A percentile compares a stretch with the other conserved stretches of the same genome.
Evolutionary conservation across 225 moss, liverwort and hornwort species (phyloP).

Genomic region (Straminergon stramineum): DNA sequence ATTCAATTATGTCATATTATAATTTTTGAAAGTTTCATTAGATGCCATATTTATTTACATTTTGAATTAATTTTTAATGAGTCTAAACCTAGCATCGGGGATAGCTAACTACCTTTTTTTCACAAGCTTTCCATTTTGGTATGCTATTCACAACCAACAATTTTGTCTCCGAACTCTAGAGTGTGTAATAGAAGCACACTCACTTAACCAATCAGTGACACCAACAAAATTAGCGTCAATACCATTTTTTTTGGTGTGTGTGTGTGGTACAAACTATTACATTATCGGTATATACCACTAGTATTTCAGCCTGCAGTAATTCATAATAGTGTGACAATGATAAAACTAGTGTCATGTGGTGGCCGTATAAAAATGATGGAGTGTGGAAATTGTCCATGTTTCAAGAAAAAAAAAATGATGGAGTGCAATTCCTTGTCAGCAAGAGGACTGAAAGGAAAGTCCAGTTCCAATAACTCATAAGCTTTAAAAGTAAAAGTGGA

Average conservation of each 20-base stretch:
- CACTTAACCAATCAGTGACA: not conserved
- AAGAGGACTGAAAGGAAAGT: not conserved
- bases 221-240: not conserved
- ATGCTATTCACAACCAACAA: too few species aligned
- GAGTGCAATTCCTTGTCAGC: not conserved
- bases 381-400: too few species aligned
- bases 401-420: not conserved
- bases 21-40: too few species aligned
- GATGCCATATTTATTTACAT: too few species aligned
- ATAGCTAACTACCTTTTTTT: too few species aligned
- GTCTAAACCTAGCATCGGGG: too few species aligned
- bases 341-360: not conserved
- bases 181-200: not conserved
- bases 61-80: too few species aligned
- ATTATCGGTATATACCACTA: not conserved
- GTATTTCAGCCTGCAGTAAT: not conserved
- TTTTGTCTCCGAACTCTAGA: not conserved
- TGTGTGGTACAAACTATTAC: too few species aligned
- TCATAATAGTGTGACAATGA: not conserved
- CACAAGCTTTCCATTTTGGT: not conserved
- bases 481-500: too few species aligned
- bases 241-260: not conserved
- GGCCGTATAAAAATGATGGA: not conserved
- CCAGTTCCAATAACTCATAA: not conserved
- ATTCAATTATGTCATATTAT: too few species aligned